These are phyloP conservation scores for Sclerotinia spermophila DNA, from an alignment of 2,329 filamentous ascomycete species.

Conservation along the genomic window DNA sequence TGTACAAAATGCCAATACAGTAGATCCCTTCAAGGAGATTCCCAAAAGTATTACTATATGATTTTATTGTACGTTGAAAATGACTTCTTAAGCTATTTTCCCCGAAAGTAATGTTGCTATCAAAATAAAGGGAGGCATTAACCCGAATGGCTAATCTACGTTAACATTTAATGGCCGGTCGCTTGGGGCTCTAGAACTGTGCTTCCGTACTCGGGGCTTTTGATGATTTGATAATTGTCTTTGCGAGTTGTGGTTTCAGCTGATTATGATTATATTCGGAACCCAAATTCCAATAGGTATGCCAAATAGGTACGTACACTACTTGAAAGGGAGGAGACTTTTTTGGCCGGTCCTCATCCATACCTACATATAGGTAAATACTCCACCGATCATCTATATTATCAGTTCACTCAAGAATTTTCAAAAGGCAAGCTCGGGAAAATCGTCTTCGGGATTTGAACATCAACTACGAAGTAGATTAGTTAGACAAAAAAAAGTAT, in stretches of 20 bases:
- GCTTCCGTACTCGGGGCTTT: slow-evolving; percentile 7
- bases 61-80: background rate
- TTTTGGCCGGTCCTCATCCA: background rate
- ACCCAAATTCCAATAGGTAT: too few relatives aligned
- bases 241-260: background rate
- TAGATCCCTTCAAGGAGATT: background rate
- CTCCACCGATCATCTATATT: background rate
- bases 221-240: background rate
- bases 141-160: background rate
- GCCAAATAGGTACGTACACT: background rate
- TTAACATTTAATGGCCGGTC: background rate
- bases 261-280: background rate
- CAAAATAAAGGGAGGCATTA: background rate
- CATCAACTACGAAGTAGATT: too few relatives aligned
- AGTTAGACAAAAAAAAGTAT: too few relatives aligned
- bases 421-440: background rate
- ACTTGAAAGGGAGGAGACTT: background rate
- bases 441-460: background rate
- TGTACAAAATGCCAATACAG: background rate
- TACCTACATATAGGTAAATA: background rate
- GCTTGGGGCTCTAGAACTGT: slow-evolving; percentile 3
- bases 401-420: background rate
- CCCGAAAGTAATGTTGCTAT: background rate
- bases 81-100: background rate
- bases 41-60: background rate